Conservation (phyloP, 345 rosid species). For the Cochlearia excelsa region DNA sequence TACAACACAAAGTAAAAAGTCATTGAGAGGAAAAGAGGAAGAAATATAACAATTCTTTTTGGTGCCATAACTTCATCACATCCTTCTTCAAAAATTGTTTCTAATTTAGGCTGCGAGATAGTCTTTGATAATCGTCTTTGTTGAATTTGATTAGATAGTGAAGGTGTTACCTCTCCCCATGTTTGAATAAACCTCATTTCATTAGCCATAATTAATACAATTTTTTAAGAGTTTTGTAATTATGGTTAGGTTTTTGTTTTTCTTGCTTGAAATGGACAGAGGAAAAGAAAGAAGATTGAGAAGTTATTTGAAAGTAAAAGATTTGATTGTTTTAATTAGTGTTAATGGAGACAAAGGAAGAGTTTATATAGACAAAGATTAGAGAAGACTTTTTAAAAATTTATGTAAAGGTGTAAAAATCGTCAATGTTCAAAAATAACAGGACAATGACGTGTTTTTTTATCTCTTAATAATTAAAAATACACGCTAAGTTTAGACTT, state of each 20-base stretch:
- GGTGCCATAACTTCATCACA: constrained; percentile 31
- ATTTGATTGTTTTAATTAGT: constrained; percentile 6
- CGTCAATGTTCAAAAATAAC: constrained; percentile 16
- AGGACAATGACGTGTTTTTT: constrained; percentile 1
- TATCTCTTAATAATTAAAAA: not conserved
- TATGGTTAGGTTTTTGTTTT: not conserved
- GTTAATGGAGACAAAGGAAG: not conserved
- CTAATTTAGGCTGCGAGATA: constrained; percentile 24
- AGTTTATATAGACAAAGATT: constrained; percentile 17
- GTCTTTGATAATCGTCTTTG: constrained; percentile 20
- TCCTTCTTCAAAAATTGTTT: constrained; percentile 49
- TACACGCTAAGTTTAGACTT: constrained; percentile 23
- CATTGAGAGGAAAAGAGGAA: constrained; percentile 38
- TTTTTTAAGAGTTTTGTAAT: constrained; percentile 9
- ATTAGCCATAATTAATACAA: constrained; percentile 35
- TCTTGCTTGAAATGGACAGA: constrained; percentile 5
- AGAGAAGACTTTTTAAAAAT: constrained; percentile 14
- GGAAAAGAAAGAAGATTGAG: constrained; percentile 11
- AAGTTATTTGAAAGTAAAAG: not conserved
- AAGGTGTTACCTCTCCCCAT: constrained; percentile 43
- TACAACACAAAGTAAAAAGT: constrained; percentile 32
- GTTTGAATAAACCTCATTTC: constrained; percentile 37
- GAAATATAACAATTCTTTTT: constrained; percentile 37
- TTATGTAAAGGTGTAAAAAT: constrained; percentile 4
- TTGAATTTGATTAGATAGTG: constrained; percentile 32